Base-by-base conservation (phyloP, 306 rosid genomes). In the Rosa lucieae region DNA sequence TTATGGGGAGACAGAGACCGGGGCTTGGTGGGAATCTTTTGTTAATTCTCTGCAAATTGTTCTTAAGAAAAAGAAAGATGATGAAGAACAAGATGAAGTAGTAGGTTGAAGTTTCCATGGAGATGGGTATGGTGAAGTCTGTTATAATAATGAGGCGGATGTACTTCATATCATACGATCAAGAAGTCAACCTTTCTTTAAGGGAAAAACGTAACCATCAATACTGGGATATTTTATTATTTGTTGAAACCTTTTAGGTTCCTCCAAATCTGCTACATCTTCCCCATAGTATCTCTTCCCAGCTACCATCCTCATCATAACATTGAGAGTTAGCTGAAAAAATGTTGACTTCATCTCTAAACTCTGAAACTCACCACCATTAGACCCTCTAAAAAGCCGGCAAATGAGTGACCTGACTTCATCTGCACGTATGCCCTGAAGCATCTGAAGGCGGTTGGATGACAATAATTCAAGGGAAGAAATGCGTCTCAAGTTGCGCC, bases 281-380 rank as follows among this genome's bases (percentile, higher is more conserved):
- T 83, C 82, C 2, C 89, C 84, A 14, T 76, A 85, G 52, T 78
- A 84, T 65, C 86, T 39, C 52, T 82, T 86, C 53, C 90, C 90
- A 2, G 83, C 83, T 32, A 86, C 44, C 81, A 82, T 84, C 70
- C 87, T 84, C 84, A 89, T 75, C 21, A 81, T 76, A 5, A 84
- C 80, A 43, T 86, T 85, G 13, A 89, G 80, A 10, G 59, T 80
- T 26, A 84, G 67, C 51, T 29, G 71, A 56, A 74, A 70, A 17
- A 83, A 75, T 18, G 10, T 23, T 1, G 78, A 26, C 46, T 62
- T 70, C 83, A 79, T 61, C 23, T 83, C 78, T 8, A 62, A 46
- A 61, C 0, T 76, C 79, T 63, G 79, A 63, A 62, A 46, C 5
- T 76, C 73, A 71, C 76, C 29, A 44, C 73, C 80, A 2, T 10